Base-by-base conservation (phyloP, 768 basidiomycete species). In the Xanthoconium stramineum region DNA sequence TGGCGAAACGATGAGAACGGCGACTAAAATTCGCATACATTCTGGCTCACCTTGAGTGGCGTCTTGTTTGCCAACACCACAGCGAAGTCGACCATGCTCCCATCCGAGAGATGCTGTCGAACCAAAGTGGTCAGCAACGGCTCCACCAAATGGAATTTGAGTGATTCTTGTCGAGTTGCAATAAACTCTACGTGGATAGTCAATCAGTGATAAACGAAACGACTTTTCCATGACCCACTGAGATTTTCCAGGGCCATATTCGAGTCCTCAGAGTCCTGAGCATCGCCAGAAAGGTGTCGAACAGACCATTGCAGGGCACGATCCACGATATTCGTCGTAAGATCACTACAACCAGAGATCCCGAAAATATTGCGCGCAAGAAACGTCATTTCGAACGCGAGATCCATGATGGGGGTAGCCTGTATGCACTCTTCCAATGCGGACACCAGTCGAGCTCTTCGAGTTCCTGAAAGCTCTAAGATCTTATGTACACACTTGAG, bases 141-240 rank as follows among this genome's bases (percentile, higher is more conserved):
- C 56, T 97, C 94, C 1, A 83, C 84, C 10, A 88, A 65, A 60
- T 88, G 82, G 1, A 76, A 60, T 59, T 86, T 86, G 35, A 62
- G 59, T 29, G 55, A 46, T 40, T 57, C 40, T 28, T 64, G 57
- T 6, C 39, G 58, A 7, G 9, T 43, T 5, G 36, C 20, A n/a
- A 71, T 24, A n/a, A 51, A 30, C 35, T 50, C 69, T 71, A 40
- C 9, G 14, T 32, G 0, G 15, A 20, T 9, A 5, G 50, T 61
- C 10, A 59, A 43, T 53, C 17, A 1, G 4, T 14, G 24, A 29
- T 20, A 3, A 39, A 29, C 13, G 5, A 13, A 36, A 30, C 35
- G 14, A 46, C 3, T 10, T 14, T 33, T 5, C 4, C 5, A 1
- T n/a, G 13, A 73, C 77, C 15, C 54, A 80, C 81, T 67, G n/a